These are phyloP conservation scores for Venturia nashicola DNA, from an alignment of 2,329 filamentous ascomycete species.

Conservation along the genomic window DNA sequence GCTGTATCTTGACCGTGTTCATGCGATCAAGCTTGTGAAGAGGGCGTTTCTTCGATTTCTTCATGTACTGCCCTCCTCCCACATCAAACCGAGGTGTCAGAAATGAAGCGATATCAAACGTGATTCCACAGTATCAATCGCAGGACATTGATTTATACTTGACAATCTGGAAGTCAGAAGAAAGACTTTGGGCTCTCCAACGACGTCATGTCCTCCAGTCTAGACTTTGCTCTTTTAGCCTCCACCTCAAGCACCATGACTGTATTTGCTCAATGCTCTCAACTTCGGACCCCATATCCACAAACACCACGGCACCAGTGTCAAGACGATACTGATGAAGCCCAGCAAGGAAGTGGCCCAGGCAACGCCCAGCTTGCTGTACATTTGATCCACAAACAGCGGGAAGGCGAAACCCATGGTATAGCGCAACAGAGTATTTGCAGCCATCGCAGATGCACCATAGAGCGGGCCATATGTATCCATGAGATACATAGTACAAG, in stretches of 20 bases:
- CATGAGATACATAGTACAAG: conserved; percentile 33
- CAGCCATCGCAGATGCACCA: conserved; percentile 46
- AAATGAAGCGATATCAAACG: too few relatives aligned
- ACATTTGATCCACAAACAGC: conserved; percentile 44
- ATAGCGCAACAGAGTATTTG: conserved; percentile 47
- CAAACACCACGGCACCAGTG: conserved; percentile 25
- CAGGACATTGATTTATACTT: too few relatives aligned
- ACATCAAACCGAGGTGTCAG: too few relatives aligned
- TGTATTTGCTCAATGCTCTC: conserved; percentile 4
- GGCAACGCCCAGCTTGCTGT: conserved; percentile 20
- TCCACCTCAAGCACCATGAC: background rate
- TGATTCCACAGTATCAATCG: too few relatives aligned
- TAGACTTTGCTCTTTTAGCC: too few relatives aligned
- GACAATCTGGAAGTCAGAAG: too few relatives aligned
- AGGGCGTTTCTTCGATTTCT: too few relatives aligned
- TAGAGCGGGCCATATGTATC: conserved; percentile 44
- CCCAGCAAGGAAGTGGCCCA: conserved; percentile 29
- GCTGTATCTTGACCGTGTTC: too few relatives aligned
- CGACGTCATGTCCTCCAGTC: too few relatives aligned
- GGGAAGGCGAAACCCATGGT: conserved; percentile 45
- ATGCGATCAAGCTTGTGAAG: too few relatives aligned
- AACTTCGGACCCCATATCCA: conserved; percentile 14
- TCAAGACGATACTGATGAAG: conserved; percentile 24
- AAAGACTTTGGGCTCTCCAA: too few relatives aligned
- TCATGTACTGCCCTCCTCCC: too few relatives aligned